Conservation (phyloP, 164 flowering plant genomes). For the Stephania japonica region DNA sequence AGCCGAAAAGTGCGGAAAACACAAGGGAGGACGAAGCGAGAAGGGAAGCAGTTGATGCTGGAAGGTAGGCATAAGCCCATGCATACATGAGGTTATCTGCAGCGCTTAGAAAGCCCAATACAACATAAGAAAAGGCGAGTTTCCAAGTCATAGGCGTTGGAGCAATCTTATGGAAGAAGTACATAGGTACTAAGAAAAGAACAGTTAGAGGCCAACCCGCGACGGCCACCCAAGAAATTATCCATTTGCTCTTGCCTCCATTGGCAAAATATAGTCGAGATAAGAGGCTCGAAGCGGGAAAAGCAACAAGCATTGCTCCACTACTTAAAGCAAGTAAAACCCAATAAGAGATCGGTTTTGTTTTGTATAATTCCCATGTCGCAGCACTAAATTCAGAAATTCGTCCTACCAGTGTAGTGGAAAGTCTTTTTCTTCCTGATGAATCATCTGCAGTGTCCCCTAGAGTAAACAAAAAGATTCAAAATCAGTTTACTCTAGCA, state of each 20-base stretch:
- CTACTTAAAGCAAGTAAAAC: slow-evolving; percentile 52
- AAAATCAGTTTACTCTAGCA: not conserved
- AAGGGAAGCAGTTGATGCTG: slow-evolving; percentile 88
- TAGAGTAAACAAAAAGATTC: not conserved
- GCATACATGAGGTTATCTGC: slow-evolving; percentile 89
- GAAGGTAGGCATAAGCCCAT: slow-evolving; percentile 85
- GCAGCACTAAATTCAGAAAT: slow-evolving; percentile 21
- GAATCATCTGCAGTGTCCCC: slow-evolving; percentile 11
- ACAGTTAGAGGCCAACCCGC: slow-evolving; percentile 88
- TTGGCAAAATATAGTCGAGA: slow-evolving; percentile 71
- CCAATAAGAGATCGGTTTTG: slow-evolving; percentile 70
- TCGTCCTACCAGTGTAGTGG: slow-evolving; percentile 21
- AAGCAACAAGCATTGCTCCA: slow-evolving; percentile 76
- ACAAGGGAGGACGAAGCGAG: slow-evolving; percentile 72
- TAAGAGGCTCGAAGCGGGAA: slow-evolving; percentile 83
- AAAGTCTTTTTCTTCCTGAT: slow-evolving; percentile 7
- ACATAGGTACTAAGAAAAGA: slow-evolving; percentile 48
- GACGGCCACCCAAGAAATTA: slow-evolving; percentile 91
- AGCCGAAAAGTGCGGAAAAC: slow-evolving; percentile 76
- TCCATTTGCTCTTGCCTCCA: slow-evolving; percentile 93
- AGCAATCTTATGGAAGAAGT: slow-evolving; percentile 28
- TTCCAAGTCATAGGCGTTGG: slow-evolving; percentile 56
- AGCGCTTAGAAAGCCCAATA: slow-evolving; percentile 76
- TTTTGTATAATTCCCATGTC: slow-evolving; percentile 36
- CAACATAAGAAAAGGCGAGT: slow-evolving; percentile 51